Evolutionary conservation across 768 basidiomycete genomes (phyloP).

Genomic region (Filobasidium wieringae): DNA sequence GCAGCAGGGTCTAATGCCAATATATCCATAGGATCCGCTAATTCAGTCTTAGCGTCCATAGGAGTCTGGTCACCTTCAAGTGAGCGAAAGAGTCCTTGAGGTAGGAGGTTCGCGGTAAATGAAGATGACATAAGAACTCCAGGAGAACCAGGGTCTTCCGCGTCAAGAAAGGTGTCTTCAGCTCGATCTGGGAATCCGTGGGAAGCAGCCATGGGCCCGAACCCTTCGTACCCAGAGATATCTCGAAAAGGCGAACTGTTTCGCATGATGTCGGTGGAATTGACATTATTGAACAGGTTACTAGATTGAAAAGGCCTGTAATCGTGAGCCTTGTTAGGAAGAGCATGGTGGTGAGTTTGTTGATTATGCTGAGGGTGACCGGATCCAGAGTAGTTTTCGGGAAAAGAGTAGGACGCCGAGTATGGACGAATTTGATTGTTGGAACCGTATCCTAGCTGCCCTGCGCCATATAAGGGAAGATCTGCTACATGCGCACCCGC

Average conservation of each 20-base stretch:
- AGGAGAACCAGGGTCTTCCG: slow-evolving; percentile 36
- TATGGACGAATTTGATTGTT: neutral
- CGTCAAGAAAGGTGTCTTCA: slow-evolving; percentile 1
- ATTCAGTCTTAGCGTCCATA: slow-evolving; percentile 15
- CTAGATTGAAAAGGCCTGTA: neutral
- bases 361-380: neutral
- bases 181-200: neutral
- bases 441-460: neutral
- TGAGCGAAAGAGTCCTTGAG: slow-evolving; percentile 37
- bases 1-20: neutral
- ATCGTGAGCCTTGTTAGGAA: neutral
- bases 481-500: neutral
- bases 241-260: slow-evolving; percentile 18
- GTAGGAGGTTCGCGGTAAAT: slow-evolving; percentile 37
- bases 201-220: slow-evolving; percentile 28
- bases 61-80: slow-evolving; percentile 36
- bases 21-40: slow-evolving; percentile 1
- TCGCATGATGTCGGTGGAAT: neutral
- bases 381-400: neutral
- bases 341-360: neutral
- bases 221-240: slow-evolving; percentile 37
- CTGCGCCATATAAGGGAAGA: neutral
- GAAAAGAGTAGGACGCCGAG: neutral
- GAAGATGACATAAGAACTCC: slow-evolving; percentile 35
- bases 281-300: slow-evolving; percentile 2